Conservation (phyloP, 1,139 yeast species). For the Kazachstania sp. region DNA sequence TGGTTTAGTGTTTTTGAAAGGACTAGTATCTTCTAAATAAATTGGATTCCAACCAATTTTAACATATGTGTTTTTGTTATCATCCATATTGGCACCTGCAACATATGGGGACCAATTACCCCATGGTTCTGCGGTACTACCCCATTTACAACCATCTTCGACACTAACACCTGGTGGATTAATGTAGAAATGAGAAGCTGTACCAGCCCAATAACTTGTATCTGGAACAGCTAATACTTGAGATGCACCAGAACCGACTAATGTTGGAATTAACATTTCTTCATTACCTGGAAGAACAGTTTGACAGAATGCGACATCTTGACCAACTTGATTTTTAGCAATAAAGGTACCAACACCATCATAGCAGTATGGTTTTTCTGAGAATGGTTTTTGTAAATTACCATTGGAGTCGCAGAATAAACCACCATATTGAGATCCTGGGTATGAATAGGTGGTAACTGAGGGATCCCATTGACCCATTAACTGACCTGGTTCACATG, state of each 20-base stretch:
- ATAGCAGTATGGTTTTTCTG: slow-evolving; percentile 54
- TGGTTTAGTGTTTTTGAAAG: slow-evolving; percentile 51
- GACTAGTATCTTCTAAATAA: slow-evolving; percentile 43
- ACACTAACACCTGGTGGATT: slow-evolving; percentile 80
- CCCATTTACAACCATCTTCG: slow-evolving; percentile 81
- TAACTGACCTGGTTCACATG: slow-evolving; percentile 76
- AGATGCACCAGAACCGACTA: slow-evolving; percentile 38
- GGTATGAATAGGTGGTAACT: slow-evolving; percentile 52
- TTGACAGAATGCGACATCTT: slow-evolving; percentile 76
- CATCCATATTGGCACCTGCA: slow-evolving; percentile 79
- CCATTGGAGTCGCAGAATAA: slow-evolving; percentile 68
- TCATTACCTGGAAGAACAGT: slow-evolving; percentile 90
- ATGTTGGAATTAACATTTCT: slow-evolving; percentile 85
- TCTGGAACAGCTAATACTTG: slow-evolving; percentile 75
- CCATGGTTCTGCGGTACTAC: slow-evolving; percentile 50
- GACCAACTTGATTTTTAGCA: slow-evolving; percentile 46
- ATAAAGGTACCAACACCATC: slow-evolving; percentile 67
- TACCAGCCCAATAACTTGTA: slow-evolving; percentile 58
- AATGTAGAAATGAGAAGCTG: slow-evolving; percentile 82
- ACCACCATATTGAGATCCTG: slow-evolving; percentile 77
- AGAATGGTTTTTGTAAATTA: slow-evolving; percentile 52
- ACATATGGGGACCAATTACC: slow-evolving; percentile 95
- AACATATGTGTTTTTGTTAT: slow-evolving; percentile 57
- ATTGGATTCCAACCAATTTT: slow-evolving; percentile 91
- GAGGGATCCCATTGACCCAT: slow-evolving; percentile 71